Percentiles rank a stretch among this genome's conserved stretches.
phyloP scores from a whole-genome alignment of 371 early-diverging fungal genomes.

The Rhizopus arrhizus region DNA sequence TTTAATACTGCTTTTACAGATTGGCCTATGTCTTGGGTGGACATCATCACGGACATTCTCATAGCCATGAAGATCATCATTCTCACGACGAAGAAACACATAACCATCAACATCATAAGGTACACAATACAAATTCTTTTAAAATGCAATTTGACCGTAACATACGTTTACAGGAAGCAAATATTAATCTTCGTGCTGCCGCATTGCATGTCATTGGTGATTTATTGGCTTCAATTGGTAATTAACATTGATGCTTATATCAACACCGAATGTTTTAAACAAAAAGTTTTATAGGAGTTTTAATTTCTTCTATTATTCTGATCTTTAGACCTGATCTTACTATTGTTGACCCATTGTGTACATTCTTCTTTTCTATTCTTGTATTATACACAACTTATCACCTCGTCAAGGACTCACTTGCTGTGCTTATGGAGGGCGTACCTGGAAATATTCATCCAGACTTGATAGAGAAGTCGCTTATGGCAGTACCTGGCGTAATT shows the following conservation, averaged over 20 bases:
- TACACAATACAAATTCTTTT: constrained; percentile 1
- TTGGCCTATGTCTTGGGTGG: constrained; percentile 51
- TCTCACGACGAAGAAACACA: constrained; percentile 41
- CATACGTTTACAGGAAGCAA: constrained; percentile 44
- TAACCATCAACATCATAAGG: constrained; percentile 15
- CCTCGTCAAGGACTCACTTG: constrained; percentile 61
- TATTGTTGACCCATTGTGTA: constrained; percentile 86
- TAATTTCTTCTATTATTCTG: constrained; percentile 80
- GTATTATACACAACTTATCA: constrained; percentile 76
- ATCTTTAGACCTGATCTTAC: constrained; percentile 66
- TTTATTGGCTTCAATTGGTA: constrained; percentile 76
- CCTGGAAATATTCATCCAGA: constrained; percentile 69
- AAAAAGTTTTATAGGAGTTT: constrained; percentile 56
- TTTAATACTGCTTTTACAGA: constrained; percentile 20
- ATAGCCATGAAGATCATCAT: constrained; percentile 38
- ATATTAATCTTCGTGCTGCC: constrained; percentile 75
- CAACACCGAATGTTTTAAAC: constrained; percentile 2
- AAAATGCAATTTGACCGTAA: not conserved
- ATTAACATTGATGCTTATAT: constrained; percentile 12
- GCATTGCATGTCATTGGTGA: constrained; percentile 87
- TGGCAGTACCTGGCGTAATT: constrained; percentile 57
- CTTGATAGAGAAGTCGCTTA: constrained; percentile 56
- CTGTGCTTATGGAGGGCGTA: constrained; percentile 77
- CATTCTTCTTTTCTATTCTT: constrained; percentile 79
- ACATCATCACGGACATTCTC: constrained; percentile 45